These are phyloP conservation scores for Rosa lucieae DNA, from an alignment of 306 rosid species.

Conservation along the genomic window DNA sequence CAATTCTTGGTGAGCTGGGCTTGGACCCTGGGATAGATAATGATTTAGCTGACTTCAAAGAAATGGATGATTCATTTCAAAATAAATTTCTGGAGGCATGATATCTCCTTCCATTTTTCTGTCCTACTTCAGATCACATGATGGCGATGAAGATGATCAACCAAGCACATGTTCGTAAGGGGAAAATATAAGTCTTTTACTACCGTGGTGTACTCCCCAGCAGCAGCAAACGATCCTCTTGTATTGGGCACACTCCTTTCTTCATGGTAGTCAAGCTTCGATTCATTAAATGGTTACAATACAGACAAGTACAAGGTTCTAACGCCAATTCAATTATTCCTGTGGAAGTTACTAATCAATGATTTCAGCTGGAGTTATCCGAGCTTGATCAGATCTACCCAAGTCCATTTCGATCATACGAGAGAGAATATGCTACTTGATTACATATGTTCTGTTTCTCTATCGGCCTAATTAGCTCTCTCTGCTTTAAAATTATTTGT, in stretches of 20 bases:
- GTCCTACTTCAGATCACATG: slow-evolving; percentile 78
- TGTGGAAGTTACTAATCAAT: slow-evolving; percentile 26
- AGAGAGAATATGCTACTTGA: no score
- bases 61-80: not conserved
- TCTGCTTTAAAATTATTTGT: no score
- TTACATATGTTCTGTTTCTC: no score
- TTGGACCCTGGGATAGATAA: slow-evolving; percentile 15
- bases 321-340: slow-evolving; percentile 5
- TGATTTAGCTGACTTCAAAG: not conserved
- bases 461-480: no score
- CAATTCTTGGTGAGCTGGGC: slow-evolving; percentile 97
- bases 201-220: slow-evolving; percentile 96
- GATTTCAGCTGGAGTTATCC: slow-evolving; percentile 84
- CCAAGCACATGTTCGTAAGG: slow-evolving; percentile 62
- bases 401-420: no score
- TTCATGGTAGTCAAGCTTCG: not conserved
- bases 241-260: not conserved
- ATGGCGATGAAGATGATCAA: slow-evolving; percentile 97
- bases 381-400: slow-evolving; percentile 24
- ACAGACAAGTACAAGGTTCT: not conserved
- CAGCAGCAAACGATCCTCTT: slow-evolving; percentile 89
- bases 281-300: not conserved
- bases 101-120: not conserved
- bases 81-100: not conserved
- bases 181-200: slow-evolving; percentile 67